Percentiles rank a stretch among this genome's conserved stretches.
phyloP scores from a whole-genome alignment of 257 asterid genomes.

The Scutellaria minor region DNA sequence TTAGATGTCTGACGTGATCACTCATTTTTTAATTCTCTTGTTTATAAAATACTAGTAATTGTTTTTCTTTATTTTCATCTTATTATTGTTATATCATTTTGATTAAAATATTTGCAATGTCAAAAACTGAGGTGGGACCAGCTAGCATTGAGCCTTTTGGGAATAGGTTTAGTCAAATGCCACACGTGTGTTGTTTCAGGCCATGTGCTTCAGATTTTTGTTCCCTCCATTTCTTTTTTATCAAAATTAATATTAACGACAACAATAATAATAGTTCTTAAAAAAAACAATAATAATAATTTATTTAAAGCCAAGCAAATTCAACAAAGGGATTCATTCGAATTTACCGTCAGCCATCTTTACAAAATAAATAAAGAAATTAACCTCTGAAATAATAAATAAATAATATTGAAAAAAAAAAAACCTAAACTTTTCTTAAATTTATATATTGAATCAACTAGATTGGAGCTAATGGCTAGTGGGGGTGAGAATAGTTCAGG shows the following conservation, averaged over 20 bases:
- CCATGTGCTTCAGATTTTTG: conserved; percentile 59
- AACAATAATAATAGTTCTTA: background rate
- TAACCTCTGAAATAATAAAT: too few relatives aligned
- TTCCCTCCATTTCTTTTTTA: conserved; percentile 23
- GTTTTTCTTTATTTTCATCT: background rate
- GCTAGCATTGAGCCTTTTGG: conserved; percentile 27
- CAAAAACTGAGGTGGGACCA: conserved; percentile 46
- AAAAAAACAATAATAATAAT: background rate
- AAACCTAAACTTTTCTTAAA: too few relatives aligned
- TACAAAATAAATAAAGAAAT: too few relatives aligned
- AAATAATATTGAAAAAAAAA: too few relatives aligned
- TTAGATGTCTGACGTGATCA: too few relatives aligned
- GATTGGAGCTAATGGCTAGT: too few relatives aligned
- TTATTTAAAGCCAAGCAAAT: conserved; percentile 7
- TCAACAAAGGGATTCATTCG: background rate
- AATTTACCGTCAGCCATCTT: too few relatives aligned
- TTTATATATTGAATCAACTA: too few relatives aligned
- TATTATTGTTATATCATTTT: conserved; percentile 1
- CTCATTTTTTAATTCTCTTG: too few relatives aligned
- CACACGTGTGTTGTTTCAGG: conserved; percentile 65
- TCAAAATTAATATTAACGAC: background rate
- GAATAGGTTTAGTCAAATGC: conserved; percentile 46
- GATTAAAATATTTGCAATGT: conserved; percentile 32
- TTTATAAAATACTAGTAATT: background rate
- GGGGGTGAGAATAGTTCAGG: too few relatives aligned